Percentiles rank a stretch among this genome's conserved stretches.
These are phyloP conservation scores for Oehlia diaphana DNA, from an alignment of 192 early-diverging fungal species.

Conservation along the genomic window DNA sequence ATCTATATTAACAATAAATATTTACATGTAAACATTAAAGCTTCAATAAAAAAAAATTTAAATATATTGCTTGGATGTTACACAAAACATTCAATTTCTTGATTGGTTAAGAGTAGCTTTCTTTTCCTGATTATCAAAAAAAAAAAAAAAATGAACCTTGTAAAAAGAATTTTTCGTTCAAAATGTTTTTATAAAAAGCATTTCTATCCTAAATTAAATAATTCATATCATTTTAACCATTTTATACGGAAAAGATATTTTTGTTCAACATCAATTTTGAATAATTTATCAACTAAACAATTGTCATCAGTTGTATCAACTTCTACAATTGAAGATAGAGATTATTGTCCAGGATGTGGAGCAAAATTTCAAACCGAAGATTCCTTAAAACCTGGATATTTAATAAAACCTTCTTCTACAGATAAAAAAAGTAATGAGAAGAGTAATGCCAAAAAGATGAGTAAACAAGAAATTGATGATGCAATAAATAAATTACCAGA, in stretches of 20 bases:
- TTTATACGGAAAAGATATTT: not conserved
- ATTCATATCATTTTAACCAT: not conserved
- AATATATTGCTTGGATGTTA: no score
- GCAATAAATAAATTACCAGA: conserved; percentile 49
- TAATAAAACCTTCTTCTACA: conserved; percentile 29
- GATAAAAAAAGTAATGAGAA: conserved; percentile 32
- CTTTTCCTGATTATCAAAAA: no score
- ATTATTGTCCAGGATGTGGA: conserved; percentile 67
- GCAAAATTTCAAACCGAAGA: conserved; percentile 60
- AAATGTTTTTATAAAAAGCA: not conserved
- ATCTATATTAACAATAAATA: not conserved
- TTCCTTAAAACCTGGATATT: conserved; percentile 49
- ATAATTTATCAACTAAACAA: not conserved
- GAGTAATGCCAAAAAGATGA: conserved; percentile 27
- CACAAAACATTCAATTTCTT: no score
- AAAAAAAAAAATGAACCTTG: not conserved
- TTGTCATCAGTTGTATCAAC: not conserved
- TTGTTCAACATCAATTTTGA: not conserved
- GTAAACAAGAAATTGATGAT: conserved; percentile 2
- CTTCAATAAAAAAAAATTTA: not conserved
- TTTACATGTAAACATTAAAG: not conserved
- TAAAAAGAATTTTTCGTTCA: not conserved
- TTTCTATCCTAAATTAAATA: not conserved
- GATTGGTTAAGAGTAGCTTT: no score
- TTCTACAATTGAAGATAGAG: not conserved